Conservation (phyloP, 2,329 filamentous ascomycete species). For the Colletotrichum euphorbiae region DNA sequence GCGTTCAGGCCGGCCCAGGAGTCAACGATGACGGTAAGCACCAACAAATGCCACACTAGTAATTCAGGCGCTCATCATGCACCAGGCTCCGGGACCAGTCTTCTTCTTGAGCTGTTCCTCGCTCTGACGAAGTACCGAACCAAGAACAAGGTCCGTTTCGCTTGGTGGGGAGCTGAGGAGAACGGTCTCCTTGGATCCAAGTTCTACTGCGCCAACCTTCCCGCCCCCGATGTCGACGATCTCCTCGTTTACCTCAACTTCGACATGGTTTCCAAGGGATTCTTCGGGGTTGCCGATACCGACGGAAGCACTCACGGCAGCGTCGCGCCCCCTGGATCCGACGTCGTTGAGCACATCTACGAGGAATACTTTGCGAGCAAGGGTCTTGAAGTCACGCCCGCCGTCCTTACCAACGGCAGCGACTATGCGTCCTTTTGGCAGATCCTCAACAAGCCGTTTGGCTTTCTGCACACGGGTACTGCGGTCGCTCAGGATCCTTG, state of each 20-base stretch:
- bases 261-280: conserved; percentile 55
- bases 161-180: conserved; percentile 61
- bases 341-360: conserved; percentile 50
- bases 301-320: conserved; percentile 52
- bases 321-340: conserved; percentile 49
- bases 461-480: conserved; percentile 71
- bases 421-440: conserved; percentile 72
- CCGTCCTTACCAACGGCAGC: conserved; percentile 58
- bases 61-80: not conserved
- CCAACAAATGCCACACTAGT: no score
- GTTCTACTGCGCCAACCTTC: conserved; percentile 53
- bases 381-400: conserved; percentile 48
- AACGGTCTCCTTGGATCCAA: conserved; percentile 52
- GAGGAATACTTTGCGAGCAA: conserved; percentile 47
- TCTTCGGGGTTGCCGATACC: conserved; percentile 51
- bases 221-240: conserved; percentile 48
- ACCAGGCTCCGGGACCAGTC: conserved; percentile 53
- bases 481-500: conserved; percentile 57
- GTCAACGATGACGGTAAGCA: conserved; percentile 57
- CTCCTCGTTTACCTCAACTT: conserved; percentile 56
- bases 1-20: conserved; percentile 57
- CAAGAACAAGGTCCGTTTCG: conserved; percentile 54
- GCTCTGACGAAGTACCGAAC: conserved; percentile 51
- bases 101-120: conserved; percentile 56
- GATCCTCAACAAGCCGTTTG: conserved; percentile 61